These are phyloP conservation scores for Diaporthe sp. DNA, from an alignment of 2,329 filamentous ascomycete genomes.

Conservation along the genomic window DNA sequence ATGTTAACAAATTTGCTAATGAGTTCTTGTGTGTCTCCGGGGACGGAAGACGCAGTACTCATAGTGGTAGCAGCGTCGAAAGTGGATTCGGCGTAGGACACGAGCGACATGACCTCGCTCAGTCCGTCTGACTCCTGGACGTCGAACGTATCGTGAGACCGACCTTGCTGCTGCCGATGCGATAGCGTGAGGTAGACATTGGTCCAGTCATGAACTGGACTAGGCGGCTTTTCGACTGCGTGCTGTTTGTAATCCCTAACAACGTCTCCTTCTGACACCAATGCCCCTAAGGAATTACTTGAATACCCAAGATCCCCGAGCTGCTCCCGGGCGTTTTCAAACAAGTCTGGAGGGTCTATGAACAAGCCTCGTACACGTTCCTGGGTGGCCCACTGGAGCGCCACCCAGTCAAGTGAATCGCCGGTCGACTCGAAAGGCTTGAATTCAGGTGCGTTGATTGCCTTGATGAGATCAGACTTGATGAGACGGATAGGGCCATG, in stretches of 20 bases:
- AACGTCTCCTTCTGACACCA: neutral
- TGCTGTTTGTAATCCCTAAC: neutral
- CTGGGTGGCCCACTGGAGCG: neutral
- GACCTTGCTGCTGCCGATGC: neutral
- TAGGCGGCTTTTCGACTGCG: neutral
- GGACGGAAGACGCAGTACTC: neutral
- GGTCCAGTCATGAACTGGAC: neutral
- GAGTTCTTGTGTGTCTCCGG: neutral
- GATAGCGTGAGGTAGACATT: neutral
- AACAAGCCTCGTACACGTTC: neutral
- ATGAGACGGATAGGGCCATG: neutral
- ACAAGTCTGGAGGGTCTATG: neutral
- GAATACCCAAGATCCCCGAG: neutral
- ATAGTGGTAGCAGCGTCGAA: neutral
- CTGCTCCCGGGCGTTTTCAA: neutral
- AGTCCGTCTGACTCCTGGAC: neutral
- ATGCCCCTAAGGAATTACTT: neutral
- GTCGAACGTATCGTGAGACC: neutral
- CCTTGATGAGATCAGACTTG: neutral
- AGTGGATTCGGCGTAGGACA: neutral
- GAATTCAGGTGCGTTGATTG: neutral
- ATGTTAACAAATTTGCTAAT: neutral
- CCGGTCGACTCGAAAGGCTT: neutral
- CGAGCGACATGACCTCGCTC: neutral
- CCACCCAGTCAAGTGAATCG: neutral